phyloP scores from a whole-genome alignment of 2,329 filamentous ascomycete genomes.

The Sporothrix brunneoviolacea region DNA sequence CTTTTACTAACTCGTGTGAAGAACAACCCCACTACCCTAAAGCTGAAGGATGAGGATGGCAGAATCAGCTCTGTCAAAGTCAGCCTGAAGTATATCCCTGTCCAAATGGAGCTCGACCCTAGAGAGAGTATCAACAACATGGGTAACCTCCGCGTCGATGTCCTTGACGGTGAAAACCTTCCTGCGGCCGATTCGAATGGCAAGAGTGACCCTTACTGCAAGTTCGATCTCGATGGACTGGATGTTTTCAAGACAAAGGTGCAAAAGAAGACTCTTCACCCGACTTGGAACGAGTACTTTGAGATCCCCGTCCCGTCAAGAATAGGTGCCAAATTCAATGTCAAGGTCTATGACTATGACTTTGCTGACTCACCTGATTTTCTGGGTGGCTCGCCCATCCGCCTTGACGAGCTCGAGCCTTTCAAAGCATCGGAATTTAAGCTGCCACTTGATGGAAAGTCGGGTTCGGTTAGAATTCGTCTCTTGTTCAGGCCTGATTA shows the following conservation, averaged over 20 bases:
- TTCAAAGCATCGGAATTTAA: constrained; percentile 73
- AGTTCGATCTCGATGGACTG: constrained; percentile 83
- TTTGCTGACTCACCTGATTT: constrained; percentile 93
- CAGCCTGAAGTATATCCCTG: constrained; percentile 88
- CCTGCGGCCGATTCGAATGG: constrained; percentile 93
- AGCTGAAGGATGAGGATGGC: constrained; percentile 71
- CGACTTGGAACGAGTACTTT: constrained; percentile 94
- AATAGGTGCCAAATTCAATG: constrained; percentile 74
- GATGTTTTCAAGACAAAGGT: constrained; percentile 93
- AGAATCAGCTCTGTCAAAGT: constrained; percentile 74
- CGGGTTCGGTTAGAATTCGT: constrained; percentile 72
- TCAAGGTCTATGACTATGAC: constrained; percentile 90
- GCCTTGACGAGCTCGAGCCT: constrained; percentile 73
- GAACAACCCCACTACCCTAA: constrained; percentile 84
- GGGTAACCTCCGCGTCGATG: constrained; percentile 87
- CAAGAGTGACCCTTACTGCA: constrained; percentile 94
- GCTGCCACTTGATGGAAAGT: constrained; percentile 79
- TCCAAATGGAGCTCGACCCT: constrained; percentile 89
- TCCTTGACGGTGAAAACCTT: constrained; percentile 80
- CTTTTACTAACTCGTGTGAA: too few relatives aligned
- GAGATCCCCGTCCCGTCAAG: constrained; percentile 76
- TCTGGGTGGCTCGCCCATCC: constrained; percentile 70
- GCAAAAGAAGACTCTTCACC: constrained; percentile 93
- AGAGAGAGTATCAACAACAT: constrained; percentile 99
- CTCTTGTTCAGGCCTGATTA: constrained; percentile 92